phyloP scores from a whole-genome alignment of 129 eudicot species.

The Gnaphalium uliginosum region DNA sequence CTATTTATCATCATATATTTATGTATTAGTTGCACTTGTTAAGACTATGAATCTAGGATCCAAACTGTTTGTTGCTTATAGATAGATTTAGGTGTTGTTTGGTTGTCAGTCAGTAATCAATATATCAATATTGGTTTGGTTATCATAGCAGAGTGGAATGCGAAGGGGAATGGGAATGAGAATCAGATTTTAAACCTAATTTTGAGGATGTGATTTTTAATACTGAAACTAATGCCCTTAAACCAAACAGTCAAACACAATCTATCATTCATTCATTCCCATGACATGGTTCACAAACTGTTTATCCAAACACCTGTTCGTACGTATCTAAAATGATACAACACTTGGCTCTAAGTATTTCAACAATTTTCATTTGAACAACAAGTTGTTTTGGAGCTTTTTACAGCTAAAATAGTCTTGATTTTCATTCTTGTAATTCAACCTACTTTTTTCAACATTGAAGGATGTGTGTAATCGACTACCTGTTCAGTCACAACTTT shows the following conservation, averaged over 20 bases:
- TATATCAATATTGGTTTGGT: background rate
- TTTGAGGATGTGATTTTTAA: background rate
- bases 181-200: background rate
- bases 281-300: background rate
- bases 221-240: background rate
- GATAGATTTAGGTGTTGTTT: background rate
- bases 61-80: background rate
- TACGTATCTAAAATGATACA: too few species aligned
- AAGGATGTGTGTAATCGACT: background rate
- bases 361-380: too few species aligned
- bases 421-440: too few species aligned
- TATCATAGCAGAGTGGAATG: background rate
- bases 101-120: background rate
- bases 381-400: too few species aligned
- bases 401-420: too few species aligned
- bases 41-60: background rate
- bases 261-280: background rate
- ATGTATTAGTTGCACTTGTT: background rate
- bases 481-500: background rate
- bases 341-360: too few species aligned
- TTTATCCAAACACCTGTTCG: too few species aligned
- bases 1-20: background rate
- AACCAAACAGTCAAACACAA: background rate
- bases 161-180: background rate
- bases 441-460: background rate